Base-by-base conservation (phyloP, 2,329 filamentous ascomycete species). In the Colletotrichum destructivum region DNA sequence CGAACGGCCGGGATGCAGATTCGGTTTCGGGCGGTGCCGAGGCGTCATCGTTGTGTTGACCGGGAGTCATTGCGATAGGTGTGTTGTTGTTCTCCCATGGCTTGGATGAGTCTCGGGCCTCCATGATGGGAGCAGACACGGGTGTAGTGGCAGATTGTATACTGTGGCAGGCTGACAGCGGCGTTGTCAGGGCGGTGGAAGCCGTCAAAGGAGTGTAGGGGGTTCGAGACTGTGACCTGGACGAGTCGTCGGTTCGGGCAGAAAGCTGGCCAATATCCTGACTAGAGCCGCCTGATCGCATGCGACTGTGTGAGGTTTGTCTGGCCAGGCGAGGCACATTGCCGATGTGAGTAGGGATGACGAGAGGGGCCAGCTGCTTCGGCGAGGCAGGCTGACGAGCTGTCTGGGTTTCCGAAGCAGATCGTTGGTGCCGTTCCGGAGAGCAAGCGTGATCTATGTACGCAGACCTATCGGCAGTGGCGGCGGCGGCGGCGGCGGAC, bases 311-410 rank as follows among this genome's bases (percentile, higher is more conserved):
- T 0, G 86, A 86, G 9, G 82, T 75, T 74, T 86, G 82, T 23
- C 79, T 80, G 16, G 70, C 62, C n/a, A 72, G 56, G n/a, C 70
- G 56, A 61, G 70, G 70, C 11, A 72, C 61, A 46, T 70, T 72
- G 49, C 67, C 70, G 16, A 66, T 72, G 26, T 66, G 70, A 46
- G 79, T 79, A 42, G 73, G 89, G 70, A 91, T 91, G 49, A 90
- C 84, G 26, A 91, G 84, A 35, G 89, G 89, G 1, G 89, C 79
- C 8, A 91, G 82, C 56, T 83, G 84, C 78, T 84, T 89, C 21
- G 88, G 88, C 13, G 88, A 89, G 47, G 85, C 78, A n/a, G 83
- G 85, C 65, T 64, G 71, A 31, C 68, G 64, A 35, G 66, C 61
- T 38, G 59, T 64, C 51, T 60, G 71, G 46, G 46, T 71, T 13